Evolutionary conservation across 805 yeast genomes (phyloP).

Genomic region (Vanderwaltozyma polyspora): DNA sequence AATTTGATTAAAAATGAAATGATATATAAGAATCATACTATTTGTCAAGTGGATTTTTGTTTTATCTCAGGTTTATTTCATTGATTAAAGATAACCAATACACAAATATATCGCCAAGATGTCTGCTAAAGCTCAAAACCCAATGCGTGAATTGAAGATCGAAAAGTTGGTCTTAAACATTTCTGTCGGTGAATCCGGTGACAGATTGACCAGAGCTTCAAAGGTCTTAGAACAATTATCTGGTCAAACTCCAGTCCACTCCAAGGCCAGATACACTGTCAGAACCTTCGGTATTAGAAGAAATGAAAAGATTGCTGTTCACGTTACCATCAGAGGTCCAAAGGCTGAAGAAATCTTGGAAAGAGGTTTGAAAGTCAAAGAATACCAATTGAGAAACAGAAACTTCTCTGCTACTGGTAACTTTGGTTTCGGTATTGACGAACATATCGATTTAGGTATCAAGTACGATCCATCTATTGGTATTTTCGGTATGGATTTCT

Average conservation of each 20-base stretch:
- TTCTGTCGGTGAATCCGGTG: slow-evolving; percentile 99
- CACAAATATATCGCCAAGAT: slow-evolving; percentile 22
- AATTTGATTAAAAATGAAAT: too few relatives aligned
- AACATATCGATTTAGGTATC: slow-evolving; percentile 99
- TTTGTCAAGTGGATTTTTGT: background rate
- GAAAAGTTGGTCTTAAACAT: slow-evolving; percentile 99
- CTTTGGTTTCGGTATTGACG: slow-evolving; percentile 99
- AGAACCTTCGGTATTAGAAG: slow-evolving; percentile 99
- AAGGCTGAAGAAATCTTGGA: slow-evolving; percentile 99
- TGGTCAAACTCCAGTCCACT: slow-evolving; percentile 99
- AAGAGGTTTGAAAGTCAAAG: slow-evolving; percentile 99
- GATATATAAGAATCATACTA: too few relatives aligned
- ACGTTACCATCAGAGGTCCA: slow-evolving; percentile 99
- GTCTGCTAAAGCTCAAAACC: slow-evolving; percentile 65
- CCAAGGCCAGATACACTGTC: slow-evolving; percentile 99
- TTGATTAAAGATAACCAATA: background rate
- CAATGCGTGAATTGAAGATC: slow-evolving; percentile 98
- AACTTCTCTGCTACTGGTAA: slow-evolving; percentile 99
- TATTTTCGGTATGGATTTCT: slow-evolving; percentile 99
- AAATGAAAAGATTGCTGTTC: slow-evolving; percentile 99
- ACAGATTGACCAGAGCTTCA: slow-evolving; percentile 99
- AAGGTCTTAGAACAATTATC: slow-evolving; percentile 99
- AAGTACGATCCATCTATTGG: slow-evolving; percentile 99
- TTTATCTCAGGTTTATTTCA: background rate
- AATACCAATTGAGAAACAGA: slow-evolving; percentile 87